Conservation (phyloP, 1,139 yeast genomes). For the Candida buenavistaensis region DNA sequence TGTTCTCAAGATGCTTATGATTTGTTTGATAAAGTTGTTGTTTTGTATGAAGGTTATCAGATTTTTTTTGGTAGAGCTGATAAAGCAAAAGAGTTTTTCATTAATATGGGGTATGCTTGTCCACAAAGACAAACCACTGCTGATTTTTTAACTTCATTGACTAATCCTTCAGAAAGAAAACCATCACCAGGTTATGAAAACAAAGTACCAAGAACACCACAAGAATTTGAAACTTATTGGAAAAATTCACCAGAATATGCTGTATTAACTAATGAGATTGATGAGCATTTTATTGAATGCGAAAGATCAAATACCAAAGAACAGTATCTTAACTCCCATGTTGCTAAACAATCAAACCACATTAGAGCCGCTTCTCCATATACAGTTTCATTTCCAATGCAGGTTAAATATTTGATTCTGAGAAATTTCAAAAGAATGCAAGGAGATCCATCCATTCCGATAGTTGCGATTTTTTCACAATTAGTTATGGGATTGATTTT, state of each 20-base stretch:
- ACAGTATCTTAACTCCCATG: slow-evolving; percentile 22
- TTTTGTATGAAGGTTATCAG: slow-evolving; percentile 76
- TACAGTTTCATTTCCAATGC: slow-evolving; percentile 36
- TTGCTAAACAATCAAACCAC: slow-evolving; percentile 30
- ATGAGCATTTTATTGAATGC: slow-evolving; percentile 14
- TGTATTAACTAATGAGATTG: slow-evolving; percentile 18
- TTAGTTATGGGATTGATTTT: slow-evolving; percentile 32
- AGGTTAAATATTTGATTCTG: slow-evolving; percentile 28
- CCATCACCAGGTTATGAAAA: slow-evolving; percentile 46
- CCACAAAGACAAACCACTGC: slow-evolving; percentile 80
- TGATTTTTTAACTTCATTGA: slow-evolving; percentile 74
- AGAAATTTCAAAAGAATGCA: slow-evolving; percentile 28
- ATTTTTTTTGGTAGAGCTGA: slow-evolving; percentile 69
- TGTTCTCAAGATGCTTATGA: slow-evolving; percentile 27
- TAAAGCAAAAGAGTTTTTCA: slow-evolving; percentile 55
- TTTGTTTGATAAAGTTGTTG: slow-evolving; percentile 69
- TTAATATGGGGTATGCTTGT: slow-evolving; percentile 54
- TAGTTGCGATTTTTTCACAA: slow-evolving; percentile 27
- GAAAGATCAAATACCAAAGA: slow-evolving; percentile 9
- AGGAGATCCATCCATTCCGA: slow-evolving; percentile 32
- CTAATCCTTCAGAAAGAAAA: slow-evolving; percentile 66
- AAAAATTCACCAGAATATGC: slow-evolving; percentile 21
- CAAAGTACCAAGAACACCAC: slow-evolving; percentile 25
- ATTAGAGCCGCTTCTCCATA: slow-evolving; percentile 28
- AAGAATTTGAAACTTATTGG: slow-evolving; percentile 27